phyloP scores from a whole-genome alignment of 2,329 filamentous ascomycete species.

The Chaetomiaceae sp. region DNA sequence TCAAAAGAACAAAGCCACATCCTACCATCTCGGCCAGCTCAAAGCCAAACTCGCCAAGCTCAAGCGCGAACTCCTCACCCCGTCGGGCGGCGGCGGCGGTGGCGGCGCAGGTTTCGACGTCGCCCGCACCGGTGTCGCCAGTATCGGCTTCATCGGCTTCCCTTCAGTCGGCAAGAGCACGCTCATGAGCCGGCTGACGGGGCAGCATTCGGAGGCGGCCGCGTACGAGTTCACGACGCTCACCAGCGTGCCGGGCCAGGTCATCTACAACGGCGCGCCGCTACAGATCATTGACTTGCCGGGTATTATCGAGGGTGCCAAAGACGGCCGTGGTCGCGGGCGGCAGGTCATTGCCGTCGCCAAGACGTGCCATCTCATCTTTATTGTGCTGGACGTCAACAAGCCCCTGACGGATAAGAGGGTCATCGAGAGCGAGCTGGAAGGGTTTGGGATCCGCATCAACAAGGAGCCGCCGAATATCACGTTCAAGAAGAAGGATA shows the following conservation, averaged over 20 bases:
- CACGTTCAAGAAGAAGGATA: conserved; percentile 99
- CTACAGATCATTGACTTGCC: conserved; percentile 98
- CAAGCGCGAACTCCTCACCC: conserved; percentile 91
- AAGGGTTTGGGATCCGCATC: conserved; percentile 95
- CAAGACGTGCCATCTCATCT: conserved; percentile 97
- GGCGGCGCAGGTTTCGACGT: conserved; percentile 93
- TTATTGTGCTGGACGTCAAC: conserved; percentile 97
- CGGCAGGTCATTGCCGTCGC: conserved; percentile 97
- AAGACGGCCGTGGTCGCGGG: conserved; percentile 96
- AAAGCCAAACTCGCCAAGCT: conserved; percentile 98
- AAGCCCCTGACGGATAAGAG: conserved; percentile 97
- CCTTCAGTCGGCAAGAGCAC: conserved; percentile 98
- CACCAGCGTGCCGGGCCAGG: conserved; percentile 94
- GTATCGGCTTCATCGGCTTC: conserved; percentile 96
- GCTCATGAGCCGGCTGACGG: conserved; percentile 89
- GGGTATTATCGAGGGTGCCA: conserved; percentile 97
- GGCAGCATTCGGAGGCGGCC: conserved; percentile 93
- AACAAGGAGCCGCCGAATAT: conserved; percentile 98
- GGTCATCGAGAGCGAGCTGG: conserved; percentile 89
- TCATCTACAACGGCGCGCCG: conserved; percentile 90
- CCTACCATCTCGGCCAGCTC: conserved; percentile 88
- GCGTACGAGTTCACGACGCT: conserved; percentile 99
- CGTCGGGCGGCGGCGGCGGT: conserved; percentile 72
- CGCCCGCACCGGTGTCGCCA: conserved; percentile 93
- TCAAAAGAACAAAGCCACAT: conserved; percentile 96